Evolutionary conservation across 2,329 filamentous ascomycete genomes (phyloP).

Genomic region (Cladophialophora chaetospira): DNA sequence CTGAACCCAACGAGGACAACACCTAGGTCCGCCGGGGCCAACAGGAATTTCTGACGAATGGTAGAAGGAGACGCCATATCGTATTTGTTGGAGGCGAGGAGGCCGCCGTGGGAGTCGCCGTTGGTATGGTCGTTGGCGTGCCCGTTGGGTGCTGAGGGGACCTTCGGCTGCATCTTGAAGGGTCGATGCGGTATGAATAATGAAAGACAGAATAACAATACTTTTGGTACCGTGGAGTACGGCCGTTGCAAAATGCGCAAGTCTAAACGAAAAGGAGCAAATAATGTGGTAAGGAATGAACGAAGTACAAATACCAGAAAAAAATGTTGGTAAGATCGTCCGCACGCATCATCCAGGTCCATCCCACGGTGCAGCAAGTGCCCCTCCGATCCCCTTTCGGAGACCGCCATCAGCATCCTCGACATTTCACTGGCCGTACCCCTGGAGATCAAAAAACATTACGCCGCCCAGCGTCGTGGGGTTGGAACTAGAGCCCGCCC

Average conservation of each 20-base stretch:
- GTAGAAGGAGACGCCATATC: conserved; percentile 60
- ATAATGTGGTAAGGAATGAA: not conserved
- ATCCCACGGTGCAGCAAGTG: not conserved
- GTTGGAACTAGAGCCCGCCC: not conserved
- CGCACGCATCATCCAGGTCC: not conserved
- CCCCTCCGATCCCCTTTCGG: not conserved
- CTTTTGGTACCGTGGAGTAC: not conserved
- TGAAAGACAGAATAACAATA: not conserved
- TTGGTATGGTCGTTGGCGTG: conserved; percentile 13
- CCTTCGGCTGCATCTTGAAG: conserved; percentile 18
- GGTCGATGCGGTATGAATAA: not conserved
- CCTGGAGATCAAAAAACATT: not conserved
- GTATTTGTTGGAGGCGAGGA: conserved; percentile 1
- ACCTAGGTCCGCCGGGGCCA: conserved; percentile 76
- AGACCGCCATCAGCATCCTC: not conserved
- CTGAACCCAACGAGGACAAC: conserved; percentile 96
- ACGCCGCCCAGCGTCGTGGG: conserved; percentile 4
- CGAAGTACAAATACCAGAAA: not conserved
- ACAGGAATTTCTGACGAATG: conserved; percentile 73
- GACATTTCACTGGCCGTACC: not conserved
- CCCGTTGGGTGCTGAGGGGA: conserved; percentile 23
- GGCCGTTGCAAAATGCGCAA: not conserved
- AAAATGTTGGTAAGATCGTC: not conserved
- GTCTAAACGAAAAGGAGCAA: not conserved
- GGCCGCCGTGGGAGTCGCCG: conserved; percentile 9